Conservation (phyloP, 192 early-diverging fungal species). For the Umbelopsis sp. region DNA sequence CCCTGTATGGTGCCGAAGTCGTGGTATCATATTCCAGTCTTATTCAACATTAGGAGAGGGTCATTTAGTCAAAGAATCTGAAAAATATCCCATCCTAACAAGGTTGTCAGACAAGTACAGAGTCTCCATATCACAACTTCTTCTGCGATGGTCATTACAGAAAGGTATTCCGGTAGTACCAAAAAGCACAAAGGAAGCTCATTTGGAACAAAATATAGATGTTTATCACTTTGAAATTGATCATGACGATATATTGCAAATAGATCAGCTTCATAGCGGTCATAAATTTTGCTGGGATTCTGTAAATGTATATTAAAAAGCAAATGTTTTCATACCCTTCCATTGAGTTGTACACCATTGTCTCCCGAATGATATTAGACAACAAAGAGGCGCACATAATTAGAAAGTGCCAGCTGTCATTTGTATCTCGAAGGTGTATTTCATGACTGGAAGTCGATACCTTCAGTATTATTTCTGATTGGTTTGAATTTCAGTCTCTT, state of each 20-base stretch:
- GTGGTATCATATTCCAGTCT: constrained; percentile 65
- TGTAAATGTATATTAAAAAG: constrained; percentile 2
- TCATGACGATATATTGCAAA: constrained; percentile 27
- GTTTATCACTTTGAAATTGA: neutral
- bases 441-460: too few species aligned
- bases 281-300: constrained; percentile 37
- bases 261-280: constrained; percentile 37
- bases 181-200: constrained; percentile 8
- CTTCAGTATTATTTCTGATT: too few species aligned
- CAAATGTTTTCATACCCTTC: neutral
- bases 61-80: constrained; percentile 33
- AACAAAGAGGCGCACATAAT: too few species aligned
- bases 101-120: constrained; percentile 28
- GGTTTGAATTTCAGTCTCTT: too few species aligned
- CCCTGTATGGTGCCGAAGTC: constrained; percentile 53
- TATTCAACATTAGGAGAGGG: constrained; percentile 77
- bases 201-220: neutral
- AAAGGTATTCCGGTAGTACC: constrained; percentile 4
- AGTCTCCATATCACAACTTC: constrained; percentile 11
- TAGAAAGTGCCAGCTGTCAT: too few species aligned
- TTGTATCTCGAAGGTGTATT: too few species aligned
- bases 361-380: too few species aligned
- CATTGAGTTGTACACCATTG: neutral
- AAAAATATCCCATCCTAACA: constrained; percentile 26
- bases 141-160: constrained; percentile 12